A percentile compares a stretch with the other conserved stretches of the same genome.
These are phyloP conservation scores for Xylariaceae sp. DNA, from an alignment of 2,329 filamentous ascomycete genomes.

Conservation along the genomic window DNA sequence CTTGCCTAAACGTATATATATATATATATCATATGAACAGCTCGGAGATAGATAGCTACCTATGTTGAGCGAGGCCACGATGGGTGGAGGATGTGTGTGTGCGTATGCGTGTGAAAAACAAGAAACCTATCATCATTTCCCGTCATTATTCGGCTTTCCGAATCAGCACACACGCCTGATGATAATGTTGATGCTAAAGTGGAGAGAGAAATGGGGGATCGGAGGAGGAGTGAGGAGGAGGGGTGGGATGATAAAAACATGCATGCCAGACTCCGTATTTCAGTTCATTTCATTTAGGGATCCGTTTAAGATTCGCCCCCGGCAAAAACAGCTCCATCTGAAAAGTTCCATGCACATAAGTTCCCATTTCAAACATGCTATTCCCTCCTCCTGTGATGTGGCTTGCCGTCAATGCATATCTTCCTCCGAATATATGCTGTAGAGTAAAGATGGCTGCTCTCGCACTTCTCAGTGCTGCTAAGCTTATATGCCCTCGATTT, in stretches of 20 bases:
- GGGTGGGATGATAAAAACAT: conserved; percentile 1
- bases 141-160: not conserved
- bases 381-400: not conserved
- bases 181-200: not conserved
- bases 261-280: conserved; percentile 11
- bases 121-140: not conserved
- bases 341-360: not conserved
- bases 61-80: not conserved
- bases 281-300: conserved; percentile 8
- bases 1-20: not conserved
- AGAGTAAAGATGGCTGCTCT: not conserved
- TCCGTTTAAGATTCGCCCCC: not conserved
- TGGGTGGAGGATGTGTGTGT: no score
- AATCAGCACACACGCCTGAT: not conserved
- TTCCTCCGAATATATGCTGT: not conserved
- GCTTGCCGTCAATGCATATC: not conserved
- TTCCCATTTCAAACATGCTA: not conserved
- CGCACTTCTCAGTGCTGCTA: not conserved
- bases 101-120: no score
- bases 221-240: not conserved
- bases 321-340: not conserved
- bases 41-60: not conserved
- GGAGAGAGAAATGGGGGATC: not conserved
- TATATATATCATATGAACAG: not conserved
- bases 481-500: not conserved